A percentile compares a stretch with the other conserved stretches of the same genome.
Conservation (phyloP, 2,329 filamentous ascomycete species). For the Nigrospora osmanthi region DNA sequence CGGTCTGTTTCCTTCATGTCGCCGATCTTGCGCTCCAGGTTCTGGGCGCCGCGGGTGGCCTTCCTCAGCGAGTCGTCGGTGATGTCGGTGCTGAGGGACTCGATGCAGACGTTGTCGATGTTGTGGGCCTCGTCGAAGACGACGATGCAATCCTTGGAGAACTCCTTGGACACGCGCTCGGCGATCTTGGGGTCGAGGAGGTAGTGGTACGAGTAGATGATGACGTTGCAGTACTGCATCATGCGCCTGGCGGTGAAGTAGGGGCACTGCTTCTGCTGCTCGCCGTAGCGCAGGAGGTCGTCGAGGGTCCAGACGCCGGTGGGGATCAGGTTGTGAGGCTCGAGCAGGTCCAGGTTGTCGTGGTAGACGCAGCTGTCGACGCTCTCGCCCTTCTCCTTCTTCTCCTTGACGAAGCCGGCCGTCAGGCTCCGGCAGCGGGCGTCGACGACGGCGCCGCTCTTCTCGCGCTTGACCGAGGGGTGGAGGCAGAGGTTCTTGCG, state of each 20-base stretch:
- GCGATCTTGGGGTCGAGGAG: constrained; percentile 96
- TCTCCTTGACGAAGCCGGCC: constrained; percentile 94
- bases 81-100: constrained; percentile 91
- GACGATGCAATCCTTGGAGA: constrained; percentile 97
- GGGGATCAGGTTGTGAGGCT: constrained; percentile 89
- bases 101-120: constrained; percentile 99
- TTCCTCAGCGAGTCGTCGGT: constrained; percentile 91
- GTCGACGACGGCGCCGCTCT: constrained; percentile 89
- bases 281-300: constrained; percentile 78
- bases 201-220: constrained; percentile 99
- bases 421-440: constrained; percentile 93
- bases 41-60: constrained; percentile 83
- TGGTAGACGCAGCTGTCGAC: constrained; percentile 95
- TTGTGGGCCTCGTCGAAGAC: constrained; percentile 99
- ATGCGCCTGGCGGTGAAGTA: constrained; percentile 95
- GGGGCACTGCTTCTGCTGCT: constrained; percentile 92
- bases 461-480: constrained; percentile 91
- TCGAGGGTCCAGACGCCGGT: constrained; percentile 96
- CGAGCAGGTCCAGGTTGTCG: constrained; percentile 92
- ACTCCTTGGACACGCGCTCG: constrained; percentile 86
- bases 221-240: constrained; percentile 99
- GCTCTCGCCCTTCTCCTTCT: constrained; percentile 90
- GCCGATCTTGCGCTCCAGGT: constrained; percentile 80
- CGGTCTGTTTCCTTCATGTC: constrained; percentile 97
- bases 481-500: constrained; percentile 96